Conservation (phyloP, 306 rosid species). For the Luffa acutangula region DNA sequence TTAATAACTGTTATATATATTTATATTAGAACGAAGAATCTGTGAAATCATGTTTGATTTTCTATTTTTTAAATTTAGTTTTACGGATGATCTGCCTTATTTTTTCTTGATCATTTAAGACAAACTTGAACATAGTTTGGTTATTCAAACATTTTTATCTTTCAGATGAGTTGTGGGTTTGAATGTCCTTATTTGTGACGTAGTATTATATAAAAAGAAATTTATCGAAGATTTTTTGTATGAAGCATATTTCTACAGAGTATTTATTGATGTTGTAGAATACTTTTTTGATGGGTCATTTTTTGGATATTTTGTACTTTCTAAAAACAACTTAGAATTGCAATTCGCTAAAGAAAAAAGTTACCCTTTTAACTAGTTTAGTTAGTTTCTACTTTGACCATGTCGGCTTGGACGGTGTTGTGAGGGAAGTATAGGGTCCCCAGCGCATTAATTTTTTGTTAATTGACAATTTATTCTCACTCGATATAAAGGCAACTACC, state of each 20-base stretch:
- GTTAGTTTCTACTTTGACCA: neutral
- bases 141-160: too few relatives aligned
- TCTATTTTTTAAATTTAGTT: neutral
- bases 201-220: too few relatives aligned
- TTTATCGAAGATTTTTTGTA: neutral
- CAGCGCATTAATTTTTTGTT: slow-evolving; percentile 3
- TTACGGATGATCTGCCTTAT: neutral
- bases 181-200: neutral
- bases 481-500: neutral
- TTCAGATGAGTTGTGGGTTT: too few relatives aligned
- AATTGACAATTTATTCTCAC: neutral
- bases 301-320: neutral
- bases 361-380: neutral
- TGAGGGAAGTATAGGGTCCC: neutral
- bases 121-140: neutral
- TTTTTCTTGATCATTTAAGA: neutral
- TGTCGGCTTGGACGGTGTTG: neutral
- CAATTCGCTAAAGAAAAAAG: neutral
- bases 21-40: neutral
- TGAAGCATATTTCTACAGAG: neutral
- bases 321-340: neutral
- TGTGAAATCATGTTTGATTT: neutral
- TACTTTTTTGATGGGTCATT: neutral
- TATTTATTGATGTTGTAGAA: neutral
- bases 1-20: neutral